Evolutionary conservation across 2,329 filamentous ascomycete species (phyloP), one percentile per base, ranked within the genome.

Genomic region (Talaromyces sp.): DNA sequence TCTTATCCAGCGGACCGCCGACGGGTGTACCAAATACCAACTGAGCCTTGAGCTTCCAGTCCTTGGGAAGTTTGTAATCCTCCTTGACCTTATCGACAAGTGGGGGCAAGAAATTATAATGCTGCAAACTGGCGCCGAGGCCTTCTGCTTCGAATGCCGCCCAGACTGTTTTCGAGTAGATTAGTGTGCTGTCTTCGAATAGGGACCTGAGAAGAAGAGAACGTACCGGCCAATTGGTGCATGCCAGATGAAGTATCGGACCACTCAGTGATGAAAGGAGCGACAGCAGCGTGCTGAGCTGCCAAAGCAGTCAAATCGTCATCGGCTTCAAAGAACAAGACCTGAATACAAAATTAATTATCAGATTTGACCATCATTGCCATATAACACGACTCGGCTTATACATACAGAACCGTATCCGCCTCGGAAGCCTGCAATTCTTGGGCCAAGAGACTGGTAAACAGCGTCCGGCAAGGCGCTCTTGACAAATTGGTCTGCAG

Each of bases 401-500:
- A 19, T 11, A 25, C 86, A 71, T 81, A 90, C 88, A 45, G 90
- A 90, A 72, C 91, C 93, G 69, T 93, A 92, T n/a, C 78, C 91
- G 63, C 74, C 87, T 77, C 84, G 84, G 83, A 95, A 95, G 22
- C 78, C 79, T 49, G 68, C 78, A 76, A 73, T 75, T 64, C 71
- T 73, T 68, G 71, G 58, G 67, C 27, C 41, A 49, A 68, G 64
- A 1, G 66, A 58, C 10, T 64, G 64, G 15, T 70, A 80, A 75
- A 19, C 88, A 87, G 69, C 77, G 75, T 31, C 77, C 81, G 90
- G 87, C 31, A 93, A 86, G 66, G 90, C 84, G 35, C 83, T 81
- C 81, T 89, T 88, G 64, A 91, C 81, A 8, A 66, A 63, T 17
- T 68, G 64, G 1, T 66, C 58, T 66, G 87, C 84, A 67, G 91